Conservation (phyloP, 306 rosid species). For the Inga laurina region DNA sequence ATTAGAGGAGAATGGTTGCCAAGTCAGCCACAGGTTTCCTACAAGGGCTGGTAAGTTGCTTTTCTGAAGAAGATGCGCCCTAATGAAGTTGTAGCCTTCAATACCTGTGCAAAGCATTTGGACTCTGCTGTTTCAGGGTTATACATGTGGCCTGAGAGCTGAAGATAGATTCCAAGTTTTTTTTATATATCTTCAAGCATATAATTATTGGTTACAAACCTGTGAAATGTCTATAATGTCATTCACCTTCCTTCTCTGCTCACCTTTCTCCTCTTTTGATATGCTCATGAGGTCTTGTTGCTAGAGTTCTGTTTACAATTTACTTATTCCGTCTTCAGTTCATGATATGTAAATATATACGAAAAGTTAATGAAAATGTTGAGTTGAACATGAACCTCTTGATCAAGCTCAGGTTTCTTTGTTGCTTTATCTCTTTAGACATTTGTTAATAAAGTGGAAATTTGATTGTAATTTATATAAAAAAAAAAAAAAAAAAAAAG, state of each 20-base stretch:
- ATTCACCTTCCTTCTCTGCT: neutral
- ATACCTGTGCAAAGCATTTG: slow-evolving; percentile 8
- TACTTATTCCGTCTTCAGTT: neutral
- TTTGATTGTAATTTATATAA: neutral
- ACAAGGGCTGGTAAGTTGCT: neutral
- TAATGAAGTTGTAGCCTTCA: slow-evolving; percentile 23
- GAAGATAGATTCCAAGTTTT: slow-evolving; percentile 10
- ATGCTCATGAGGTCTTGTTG: slow-evolving; percentile 11
- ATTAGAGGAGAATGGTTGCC: slow-evolving; percentile 26
- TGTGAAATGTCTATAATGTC: slow-evolving; percentile 16
- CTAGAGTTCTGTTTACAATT: slow-evolving; percentile 15
- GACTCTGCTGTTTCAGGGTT: slow-evolving; percentile 20
- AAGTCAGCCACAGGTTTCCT: neutral
- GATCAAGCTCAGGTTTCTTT: neutral
- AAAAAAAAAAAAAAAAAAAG: neutral
- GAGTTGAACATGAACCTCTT: slow-evolving; percentile 11
- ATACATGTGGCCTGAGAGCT: neutral
- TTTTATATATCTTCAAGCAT: slow-evolving; percentile 1
- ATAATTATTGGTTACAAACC: neutral
- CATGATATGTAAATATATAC: slow-evolving; percentile 19
- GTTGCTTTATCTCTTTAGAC: neutral
- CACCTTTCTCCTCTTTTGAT: neutral
- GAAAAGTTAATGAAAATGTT: slow-evolving; percentile 18
- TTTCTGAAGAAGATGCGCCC: neutral
- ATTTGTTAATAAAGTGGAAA: neutral